These are phyloP conservation scores for Solanum appendiculatum DNA, from an alignment of 257 asterid genomes.

Conservation along the genomic window DNA sequence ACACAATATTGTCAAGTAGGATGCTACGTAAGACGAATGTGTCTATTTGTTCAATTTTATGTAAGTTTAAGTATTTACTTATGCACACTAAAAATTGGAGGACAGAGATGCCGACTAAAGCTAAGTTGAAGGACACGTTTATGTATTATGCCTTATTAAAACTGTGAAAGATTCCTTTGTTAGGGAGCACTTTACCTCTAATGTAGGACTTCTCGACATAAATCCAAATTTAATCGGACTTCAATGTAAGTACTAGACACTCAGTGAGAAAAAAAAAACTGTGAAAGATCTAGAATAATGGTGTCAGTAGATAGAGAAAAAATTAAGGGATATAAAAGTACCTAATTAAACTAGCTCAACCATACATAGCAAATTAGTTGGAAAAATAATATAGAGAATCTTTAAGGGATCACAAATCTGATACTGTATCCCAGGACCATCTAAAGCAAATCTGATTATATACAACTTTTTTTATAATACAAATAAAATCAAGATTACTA, in stretches of 20 bases:
- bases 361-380: background rate
- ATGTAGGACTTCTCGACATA: too few species aligned
- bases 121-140: background rate
- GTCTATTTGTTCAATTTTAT: too few species aligned
- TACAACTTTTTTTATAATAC: background rate
- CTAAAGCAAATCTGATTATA: background rate
- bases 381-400: background rate
- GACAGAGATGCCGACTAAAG: background rate
- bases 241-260: too few species aligned
- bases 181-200: too few species aligned
- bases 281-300: background rate
- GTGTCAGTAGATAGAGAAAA: background rate
- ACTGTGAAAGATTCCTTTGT: background rate
- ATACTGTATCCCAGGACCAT: background rate
- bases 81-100: background rate
- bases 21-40: background rate
- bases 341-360: background rate
- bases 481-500: background rate
- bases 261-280: background rate
- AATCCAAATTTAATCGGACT: too few species aligned
- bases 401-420: background rate
- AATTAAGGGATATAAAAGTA: background rate
- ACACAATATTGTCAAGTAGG: background rate
- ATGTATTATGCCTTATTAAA: background rate
- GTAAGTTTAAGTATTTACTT: too few species aligned